These are phyloP conservation scores for Yamagishiella unicocca DNA, from an alignment of 139 green algal species.

Conservation along the genomic window DNA sequence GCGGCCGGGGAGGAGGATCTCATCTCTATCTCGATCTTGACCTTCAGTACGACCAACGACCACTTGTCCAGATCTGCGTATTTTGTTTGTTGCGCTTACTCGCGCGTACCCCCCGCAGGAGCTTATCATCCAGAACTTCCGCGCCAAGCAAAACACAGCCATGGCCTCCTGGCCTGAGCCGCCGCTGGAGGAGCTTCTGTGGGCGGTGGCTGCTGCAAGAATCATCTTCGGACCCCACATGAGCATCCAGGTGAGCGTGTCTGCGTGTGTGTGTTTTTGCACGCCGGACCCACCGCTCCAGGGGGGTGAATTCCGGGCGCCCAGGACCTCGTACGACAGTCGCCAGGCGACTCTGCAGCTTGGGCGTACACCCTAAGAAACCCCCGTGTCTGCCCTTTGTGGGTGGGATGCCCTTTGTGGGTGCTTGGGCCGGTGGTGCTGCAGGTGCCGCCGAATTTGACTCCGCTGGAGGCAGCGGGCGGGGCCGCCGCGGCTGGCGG, in stretches of 20 bases:
- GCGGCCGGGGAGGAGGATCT: neutral
- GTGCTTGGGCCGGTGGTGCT: neutral
- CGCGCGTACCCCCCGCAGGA: slow-evolving; percentile 74
- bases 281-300: no score
- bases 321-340: no score
- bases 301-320: no score
- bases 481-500: no score
- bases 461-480: slow-evolving; percentile 49
- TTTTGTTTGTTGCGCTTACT: no score
- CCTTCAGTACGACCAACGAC: no score
- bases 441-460: slow-evolving; percentile 88
- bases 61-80: no score
- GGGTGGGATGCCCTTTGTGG: no score
- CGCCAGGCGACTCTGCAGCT: no score
- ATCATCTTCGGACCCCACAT: slow-evolving; percentile 80
- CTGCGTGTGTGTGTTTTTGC: neutral
- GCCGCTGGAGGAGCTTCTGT: slow-evolving; percentile 79
- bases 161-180: slow-evolving; percentile 78
- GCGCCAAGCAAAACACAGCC: slow-evolving; percentile 78
- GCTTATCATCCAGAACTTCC: slow-evolving; percentile 94
- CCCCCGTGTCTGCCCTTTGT: no score
- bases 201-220: slow-evolving; percentile 81
- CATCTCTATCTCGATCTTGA: no score
- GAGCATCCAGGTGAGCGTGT: slow-evolving; percentile 75
- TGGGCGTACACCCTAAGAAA: no score